Evolutionary conservation across 345 rosid genomes (phyloP).

Genomic region (Aquilaria sinensis): DNA sequence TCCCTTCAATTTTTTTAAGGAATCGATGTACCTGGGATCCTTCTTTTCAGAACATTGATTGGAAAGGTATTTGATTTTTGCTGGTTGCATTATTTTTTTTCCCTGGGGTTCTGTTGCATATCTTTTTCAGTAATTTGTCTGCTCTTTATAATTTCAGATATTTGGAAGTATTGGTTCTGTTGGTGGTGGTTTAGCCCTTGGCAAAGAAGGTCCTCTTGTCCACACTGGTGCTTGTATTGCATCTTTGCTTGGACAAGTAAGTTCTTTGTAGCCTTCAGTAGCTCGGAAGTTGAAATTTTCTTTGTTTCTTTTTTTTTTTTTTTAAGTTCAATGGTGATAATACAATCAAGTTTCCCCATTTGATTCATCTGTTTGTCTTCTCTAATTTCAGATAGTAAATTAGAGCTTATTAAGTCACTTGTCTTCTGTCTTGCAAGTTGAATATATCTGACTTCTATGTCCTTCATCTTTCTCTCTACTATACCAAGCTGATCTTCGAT

Average conservation of each 20-base stretch:
- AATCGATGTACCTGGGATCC: conserved; percentile 80
- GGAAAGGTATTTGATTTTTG: conserved; percentile 64
- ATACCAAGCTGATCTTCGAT: conserved; percentile 3
- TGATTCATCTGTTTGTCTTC: not conserved
- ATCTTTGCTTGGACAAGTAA: conserved; percentile 96
- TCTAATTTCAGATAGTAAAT: not conserved
- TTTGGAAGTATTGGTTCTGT: conserved; percentile 98
- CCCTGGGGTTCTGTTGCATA: not conserved
- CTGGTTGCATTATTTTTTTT: not conserved
- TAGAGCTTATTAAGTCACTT: not conserved
- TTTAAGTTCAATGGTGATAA: too few relatives aligned
- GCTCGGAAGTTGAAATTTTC: not conserved
- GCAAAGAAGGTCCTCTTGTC: conserved; percentile 97
- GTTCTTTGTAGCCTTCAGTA: conserved; percentile 1
- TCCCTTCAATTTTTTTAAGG: conserved; percentile 30
- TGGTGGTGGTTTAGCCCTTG: conserved; percentile 96
- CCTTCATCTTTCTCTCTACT: not conserved
- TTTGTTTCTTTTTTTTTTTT: not conserved
- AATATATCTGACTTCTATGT: not conserved
- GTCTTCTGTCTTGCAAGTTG: not conserved
- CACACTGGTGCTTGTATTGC: conserved; percentile 98
- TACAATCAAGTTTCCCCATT: not conserved
- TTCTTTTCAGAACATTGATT: conserved; percentile 89
- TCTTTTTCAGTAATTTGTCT: conserved; percentile 6
- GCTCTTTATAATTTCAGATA: conserved; percentile 46